Evolutionary conservation across 139 green algal species (phyloP).

Genomic region (Chlorella sp.): DNA sequence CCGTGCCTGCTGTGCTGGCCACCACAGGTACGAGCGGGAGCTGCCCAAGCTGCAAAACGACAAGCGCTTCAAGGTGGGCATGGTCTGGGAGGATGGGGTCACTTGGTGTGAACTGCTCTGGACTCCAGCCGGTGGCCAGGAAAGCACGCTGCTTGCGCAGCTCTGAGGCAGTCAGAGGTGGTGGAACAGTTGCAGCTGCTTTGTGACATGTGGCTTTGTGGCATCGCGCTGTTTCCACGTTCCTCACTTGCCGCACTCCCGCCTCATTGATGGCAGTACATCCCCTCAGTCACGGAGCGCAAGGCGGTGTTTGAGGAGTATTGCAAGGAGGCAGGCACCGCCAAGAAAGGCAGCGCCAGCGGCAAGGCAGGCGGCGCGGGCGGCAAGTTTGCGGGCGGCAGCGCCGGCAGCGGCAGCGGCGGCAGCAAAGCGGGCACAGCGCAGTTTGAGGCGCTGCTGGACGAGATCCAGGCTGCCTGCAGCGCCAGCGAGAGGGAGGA

Average conservation of each 20-base stretch:
- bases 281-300: conserved; percentile 55
- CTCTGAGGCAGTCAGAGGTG: not conserved
- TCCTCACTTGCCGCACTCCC: not conserved
- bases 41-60: conserved; percentile 74
- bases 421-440: not conserved
- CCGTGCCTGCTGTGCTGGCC: too few relatives aligned
- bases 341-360: conserved; percentile 27
- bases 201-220: not conserved
- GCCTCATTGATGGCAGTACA: not conserved
- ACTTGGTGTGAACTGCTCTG: not conserved
- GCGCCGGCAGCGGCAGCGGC: not conserved
- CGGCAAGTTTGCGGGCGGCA: not conserved
- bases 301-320: conserved; percentile 80
- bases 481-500: conserved; percentile 1
- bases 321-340: conserved; percentile 60
- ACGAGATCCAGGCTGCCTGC: conserved; percentile 62
- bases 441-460: conserved; percentile 60
- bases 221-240: not conserved
- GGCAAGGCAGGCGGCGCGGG: not conserved
- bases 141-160: not conserved
- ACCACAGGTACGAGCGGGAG: conserved; percentile 64
- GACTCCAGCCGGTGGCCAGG: too few relatives aligned
- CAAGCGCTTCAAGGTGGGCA: conserved; percentile 53
- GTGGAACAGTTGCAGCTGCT: not conserved
- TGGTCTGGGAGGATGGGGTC: not conserved